phyloP scores from a whole-genome alignment of 1,284 basidiomycete genomes.

The Sanghuangporus weigelae region DNA sequence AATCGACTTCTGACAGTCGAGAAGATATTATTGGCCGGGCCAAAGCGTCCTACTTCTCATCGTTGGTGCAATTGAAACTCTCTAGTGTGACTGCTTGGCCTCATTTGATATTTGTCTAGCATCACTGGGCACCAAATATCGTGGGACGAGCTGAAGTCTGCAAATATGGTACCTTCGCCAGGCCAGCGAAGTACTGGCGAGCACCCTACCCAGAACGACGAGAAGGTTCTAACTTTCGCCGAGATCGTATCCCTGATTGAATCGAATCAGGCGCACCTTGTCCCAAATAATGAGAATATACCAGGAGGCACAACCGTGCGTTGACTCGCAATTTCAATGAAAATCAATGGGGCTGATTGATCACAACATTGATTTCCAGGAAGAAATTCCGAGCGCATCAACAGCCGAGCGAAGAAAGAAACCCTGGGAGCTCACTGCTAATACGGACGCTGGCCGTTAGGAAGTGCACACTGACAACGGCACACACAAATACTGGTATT shows the following conservation, averaged over 20 bases:
- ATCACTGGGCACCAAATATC: constrained; percentile 16
- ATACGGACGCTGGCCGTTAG: neutral
- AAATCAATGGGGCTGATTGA: neutral
- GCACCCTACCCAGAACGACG: constrained; percentile 22
- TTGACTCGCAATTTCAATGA: too few species aligned
- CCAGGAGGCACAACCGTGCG: constrained; percentile 58
- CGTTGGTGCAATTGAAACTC: constrained; percentile 8
- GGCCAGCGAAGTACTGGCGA: neutral
- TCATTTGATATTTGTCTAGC: constrained; percentile 3
- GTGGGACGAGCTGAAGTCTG: constrained; percentile 16
- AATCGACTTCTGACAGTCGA: neutral
- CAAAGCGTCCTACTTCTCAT: constrained; percentile 22
- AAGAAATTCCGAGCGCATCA: constrained; percentile 6
- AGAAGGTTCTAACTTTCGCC: constrained; percentile 47
- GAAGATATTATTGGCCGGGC: constrained; percentile 20
- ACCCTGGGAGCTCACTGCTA: constrained; percentile 5
- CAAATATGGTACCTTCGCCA: neutral
- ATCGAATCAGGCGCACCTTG: constrained; percentile 60
- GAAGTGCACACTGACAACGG: neutral
- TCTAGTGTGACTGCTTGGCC: neutral
- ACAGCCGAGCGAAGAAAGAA: constrained; percentile 5
- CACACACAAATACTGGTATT: neutral
- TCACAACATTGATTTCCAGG: neutral
- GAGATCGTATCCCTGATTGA: constrained; percentile 68
- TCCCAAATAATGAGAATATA: constrained; percentile 72